Evolutionary conservation across 441 rosid genomes (phyloP).

Genomic region (Manihot esculenta): DNA sequence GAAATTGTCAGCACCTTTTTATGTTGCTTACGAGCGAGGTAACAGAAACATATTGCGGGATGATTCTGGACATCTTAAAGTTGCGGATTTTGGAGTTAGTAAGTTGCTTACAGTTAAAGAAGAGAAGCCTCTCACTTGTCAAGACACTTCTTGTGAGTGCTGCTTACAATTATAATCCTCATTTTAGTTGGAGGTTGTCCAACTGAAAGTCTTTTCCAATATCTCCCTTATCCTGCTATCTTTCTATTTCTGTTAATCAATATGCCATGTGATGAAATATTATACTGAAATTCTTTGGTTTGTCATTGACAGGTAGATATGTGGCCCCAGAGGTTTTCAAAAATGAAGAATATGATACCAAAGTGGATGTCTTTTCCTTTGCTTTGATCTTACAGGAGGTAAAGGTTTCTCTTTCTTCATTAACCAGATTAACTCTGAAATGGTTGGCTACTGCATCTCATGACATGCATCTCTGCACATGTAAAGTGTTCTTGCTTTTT

Average conservation of each 20-base stretch:
- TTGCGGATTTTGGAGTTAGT: conserved; percentile 97
- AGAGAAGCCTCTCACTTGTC: conserved; percentile 66
- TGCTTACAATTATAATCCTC: conserved; percentile 11
- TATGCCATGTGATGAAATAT: background rate
- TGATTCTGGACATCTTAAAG: conserved; percentile 92
- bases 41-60: conserved; percentile 90
- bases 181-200: background rate
- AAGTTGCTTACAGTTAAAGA: conserved; percentile 84
- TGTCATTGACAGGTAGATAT: conserved; percentile 64
- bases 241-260: background rate
- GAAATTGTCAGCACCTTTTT: conserved; percentile 26
- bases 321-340: conserved; percentile 89
- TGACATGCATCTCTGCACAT: background rate
- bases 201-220: background rate
- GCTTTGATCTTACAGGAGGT: conserved; percentile 96
- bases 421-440: background rate
- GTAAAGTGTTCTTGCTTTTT: background rate
- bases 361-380: conserved; percentile 95
- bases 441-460: background rate
- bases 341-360: conserved; percentile 75
- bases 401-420: conserved; percentile 15
- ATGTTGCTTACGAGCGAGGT: conserved; percentile 33
- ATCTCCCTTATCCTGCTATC: background rate
- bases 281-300: conserved; percentile 17
- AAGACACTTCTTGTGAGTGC: conserved; percentile 70